phyloP scores from a whole-genome alignment of 441 rosid genomes.

The Kokia cookei region DNA sequence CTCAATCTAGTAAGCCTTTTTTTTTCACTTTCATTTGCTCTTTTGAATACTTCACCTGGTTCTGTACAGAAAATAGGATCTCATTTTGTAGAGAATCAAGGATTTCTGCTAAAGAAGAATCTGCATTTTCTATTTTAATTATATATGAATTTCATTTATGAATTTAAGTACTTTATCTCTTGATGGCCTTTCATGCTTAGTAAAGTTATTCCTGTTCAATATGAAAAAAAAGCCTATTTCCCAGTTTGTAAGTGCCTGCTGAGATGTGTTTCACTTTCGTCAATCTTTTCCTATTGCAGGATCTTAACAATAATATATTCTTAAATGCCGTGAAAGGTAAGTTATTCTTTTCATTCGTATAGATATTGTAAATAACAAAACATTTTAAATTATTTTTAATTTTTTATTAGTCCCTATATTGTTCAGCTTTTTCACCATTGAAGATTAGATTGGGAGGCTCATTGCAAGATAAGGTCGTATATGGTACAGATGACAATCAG shows the following conservation, averaged over 20 bases:
- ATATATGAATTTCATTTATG: no score
- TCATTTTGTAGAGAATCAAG: no score
- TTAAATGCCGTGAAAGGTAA: slow-evolving; percentile 78
- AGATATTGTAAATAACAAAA: neutral
- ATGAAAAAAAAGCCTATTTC: neutral
- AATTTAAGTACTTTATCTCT: no score
- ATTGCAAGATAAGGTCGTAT: slow-evolving; percentile 79
- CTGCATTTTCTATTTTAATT: no score
- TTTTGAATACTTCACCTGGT: no score
- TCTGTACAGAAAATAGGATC: no score
- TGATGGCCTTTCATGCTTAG: no score
- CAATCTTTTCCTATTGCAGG: slow-evolving; percentile 38
- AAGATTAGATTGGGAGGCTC: slow-evolving; percentile 92
- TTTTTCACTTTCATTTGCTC: neutral
- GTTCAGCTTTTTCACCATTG: slow-evolving; percentile 81
- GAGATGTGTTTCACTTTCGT: neutral
- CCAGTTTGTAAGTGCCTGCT: slow-evolving; percentile 1
- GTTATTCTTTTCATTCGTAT: neutral
- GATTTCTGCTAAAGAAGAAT: no score
- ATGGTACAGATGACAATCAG: slow-evolving; percentile 47
- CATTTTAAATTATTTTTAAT: neutral
- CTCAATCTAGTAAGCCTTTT: slow-evolving; percentile 60
- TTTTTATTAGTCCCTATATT: neutral
- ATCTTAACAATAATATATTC: slow-evolving; percentile 53
- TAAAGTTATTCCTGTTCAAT: no score